A percentile compares a stretch with the other conserved stretches of the same genome.
phyloP scores from a whole-genome alignment of 305 asterid species.

The Fraxinus platypoda region DNA sequence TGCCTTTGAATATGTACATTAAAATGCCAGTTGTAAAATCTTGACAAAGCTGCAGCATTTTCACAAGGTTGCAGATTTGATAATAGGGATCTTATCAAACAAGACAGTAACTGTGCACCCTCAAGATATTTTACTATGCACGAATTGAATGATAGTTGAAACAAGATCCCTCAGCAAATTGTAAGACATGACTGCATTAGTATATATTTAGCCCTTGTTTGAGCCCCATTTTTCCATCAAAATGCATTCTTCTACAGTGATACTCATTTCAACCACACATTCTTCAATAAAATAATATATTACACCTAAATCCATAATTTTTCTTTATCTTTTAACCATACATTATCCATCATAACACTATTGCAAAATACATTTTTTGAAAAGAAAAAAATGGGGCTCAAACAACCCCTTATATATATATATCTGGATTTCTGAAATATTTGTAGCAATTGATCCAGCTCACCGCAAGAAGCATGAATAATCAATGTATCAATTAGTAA shows the following conservation, averaged over 20 bases:
- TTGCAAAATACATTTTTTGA: no score
- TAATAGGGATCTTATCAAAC: neutral
- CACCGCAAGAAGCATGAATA: neutral
- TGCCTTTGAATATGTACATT: neutral
- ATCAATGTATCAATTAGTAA: neutral
- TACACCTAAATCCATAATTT: no score
- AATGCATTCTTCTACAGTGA: no score
- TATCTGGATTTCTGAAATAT: neutral
- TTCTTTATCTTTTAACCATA: no score
- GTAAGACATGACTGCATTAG: neutral
- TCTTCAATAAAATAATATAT: no score
- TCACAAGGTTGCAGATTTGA: neutral
- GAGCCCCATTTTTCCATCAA: no score
- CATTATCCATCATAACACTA: no score
- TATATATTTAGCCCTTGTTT: neutral
- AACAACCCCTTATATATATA: neutral
- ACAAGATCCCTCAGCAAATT: neutral
- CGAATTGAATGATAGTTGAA: neutral
- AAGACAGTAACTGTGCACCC: neutral
- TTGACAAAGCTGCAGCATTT: neutral
- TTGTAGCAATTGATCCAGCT: conserved; percentile 1
- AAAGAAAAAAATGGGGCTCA: no score
- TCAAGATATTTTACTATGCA: neutral
- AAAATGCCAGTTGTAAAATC: neutral
- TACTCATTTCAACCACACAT: no score